Percentiles rank a stretch among this genome's conserved stretches.
Evolutionary conservation across 371 early-diverging fungal species (phyloP).

Genomic region (Zopfochytrium polystomum): DNA sequence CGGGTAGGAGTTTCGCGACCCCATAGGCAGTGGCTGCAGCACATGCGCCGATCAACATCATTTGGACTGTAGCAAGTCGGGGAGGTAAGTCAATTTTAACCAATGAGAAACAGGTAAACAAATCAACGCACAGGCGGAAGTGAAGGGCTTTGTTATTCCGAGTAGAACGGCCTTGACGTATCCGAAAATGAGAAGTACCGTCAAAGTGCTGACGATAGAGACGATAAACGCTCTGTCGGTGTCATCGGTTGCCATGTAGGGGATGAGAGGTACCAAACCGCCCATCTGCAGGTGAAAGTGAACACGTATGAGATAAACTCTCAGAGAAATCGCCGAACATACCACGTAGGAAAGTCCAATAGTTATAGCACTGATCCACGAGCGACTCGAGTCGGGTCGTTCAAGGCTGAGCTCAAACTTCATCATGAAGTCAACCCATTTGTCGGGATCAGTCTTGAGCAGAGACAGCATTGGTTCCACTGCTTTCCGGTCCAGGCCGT

Average conservation of each 20-base stretch:
- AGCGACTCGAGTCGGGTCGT: conserved; percentile 57
- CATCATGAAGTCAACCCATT: conserved; percentile 69
- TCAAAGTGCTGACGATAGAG: conserved; percentile 57
- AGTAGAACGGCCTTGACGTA: conserved; percentile 57
- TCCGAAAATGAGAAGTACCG: conserved; percentile 64
- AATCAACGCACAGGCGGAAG: conserved; percentile 38
- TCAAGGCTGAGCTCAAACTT: conserved; percentile 67
- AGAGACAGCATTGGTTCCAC: conserved; percentile 62
- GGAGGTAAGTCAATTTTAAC: background rate
- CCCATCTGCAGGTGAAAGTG: conserved; percentile 35
- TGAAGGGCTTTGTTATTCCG: conserved; percentile 46
- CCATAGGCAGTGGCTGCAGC: conserved; percentile 60
- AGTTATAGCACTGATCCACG: conserved; percentile 65
- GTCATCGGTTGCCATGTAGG: conserved; percentile 57
- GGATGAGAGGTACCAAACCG: conserved; percentile 67
- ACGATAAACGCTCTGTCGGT: conserved; percentile 51
- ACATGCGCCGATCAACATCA: conserved; percentile 59
- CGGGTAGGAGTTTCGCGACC: conserved; percentile 25
- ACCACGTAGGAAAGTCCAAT: conserved; percentile 67
- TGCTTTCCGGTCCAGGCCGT: conserved; percentile 55
- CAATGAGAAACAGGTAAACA: conserved; percentile 5
- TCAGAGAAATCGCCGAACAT: background rate
- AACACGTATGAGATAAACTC: background rate
- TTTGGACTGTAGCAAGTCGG: conserved; percentile 53
- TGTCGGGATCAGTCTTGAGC: conserved; percentile 54